Evolutionary conservation across 139 green algal species (phyloP).

Genomic region (Choricystis sp.): DNA sequence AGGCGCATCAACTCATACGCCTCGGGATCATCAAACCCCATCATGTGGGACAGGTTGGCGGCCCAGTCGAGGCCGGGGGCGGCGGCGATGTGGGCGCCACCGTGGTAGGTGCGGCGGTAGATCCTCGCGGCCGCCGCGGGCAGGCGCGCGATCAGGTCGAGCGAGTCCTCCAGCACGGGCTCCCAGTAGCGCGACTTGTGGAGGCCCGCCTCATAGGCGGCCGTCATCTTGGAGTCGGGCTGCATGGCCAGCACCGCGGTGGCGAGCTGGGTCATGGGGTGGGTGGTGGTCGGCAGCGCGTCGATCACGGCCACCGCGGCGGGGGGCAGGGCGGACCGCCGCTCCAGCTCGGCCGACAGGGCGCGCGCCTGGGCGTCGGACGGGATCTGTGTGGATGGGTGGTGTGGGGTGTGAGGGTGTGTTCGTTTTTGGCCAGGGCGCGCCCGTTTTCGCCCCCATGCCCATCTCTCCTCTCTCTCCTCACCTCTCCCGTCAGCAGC

Average conservation of each 20-base stretch:
- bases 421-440: conserved; percentile 1
- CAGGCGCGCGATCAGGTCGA: conserved; percentile 91
- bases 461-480: too few species aligned
- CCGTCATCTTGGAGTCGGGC: conserved; percentile 64
- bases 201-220: conserved; percentile 64
- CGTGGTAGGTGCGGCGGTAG: conserved; percentile 59
- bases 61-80: conserved; percentile 78
- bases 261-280: conserved; percentile 91
- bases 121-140: conserved; percentile 74
- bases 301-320: conserved; percentile 55
- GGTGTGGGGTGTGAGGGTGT: not conserved
- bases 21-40: conserved; percentile 54
- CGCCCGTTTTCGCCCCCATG: not conserved
- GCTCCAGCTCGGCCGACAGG: conserved; percentile 55
- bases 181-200: conserved; percentile 78
- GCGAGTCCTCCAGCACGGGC: conserved; percentile 68
- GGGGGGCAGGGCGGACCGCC: conserved; percentile 32
- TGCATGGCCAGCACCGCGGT: conserved; percentile 64
- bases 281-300: conserved; percentile 51
- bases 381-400: conserved; percentile 22
- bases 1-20: conserved; percentile 85
- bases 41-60: conserved; percentile 88
- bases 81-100: conserved; percentile 29
- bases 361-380: conserved; percentile 46
- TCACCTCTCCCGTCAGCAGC: conserved; percentile 79